Conservation (phyloP, 108 stramenopile genomes). For the Pseudonitzschia multiseries region DNA sequence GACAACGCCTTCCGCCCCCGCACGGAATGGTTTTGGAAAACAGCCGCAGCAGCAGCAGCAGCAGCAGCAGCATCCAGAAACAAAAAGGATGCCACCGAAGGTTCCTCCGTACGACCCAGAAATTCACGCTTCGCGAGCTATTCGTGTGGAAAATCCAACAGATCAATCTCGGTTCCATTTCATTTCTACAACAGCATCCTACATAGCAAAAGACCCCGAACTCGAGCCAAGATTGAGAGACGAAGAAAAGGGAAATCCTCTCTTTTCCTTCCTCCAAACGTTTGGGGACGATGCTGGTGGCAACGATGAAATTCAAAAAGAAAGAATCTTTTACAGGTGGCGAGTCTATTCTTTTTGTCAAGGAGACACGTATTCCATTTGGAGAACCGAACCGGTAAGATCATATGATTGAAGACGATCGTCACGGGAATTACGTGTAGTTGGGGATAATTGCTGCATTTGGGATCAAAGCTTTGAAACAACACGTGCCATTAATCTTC, state of each 20-base stretch:
- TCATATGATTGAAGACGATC: background rate
- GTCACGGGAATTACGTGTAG: too few species aligned
- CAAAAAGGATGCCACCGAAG: background rate
- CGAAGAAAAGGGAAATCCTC: slow-evolving; percentile 41
- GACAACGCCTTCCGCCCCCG: background rate
- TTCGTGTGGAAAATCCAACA: slow-evolving; percentile 50
- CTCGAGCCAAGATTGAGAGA: slow-evolving; percentile 52
- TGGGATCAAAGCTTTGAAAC: too few species aligned
- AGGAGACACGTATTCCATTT: slow-evolving; percentile 50
- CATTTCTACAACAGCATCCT: slow-evolving; percentile 61
- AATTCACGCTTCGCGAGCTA: slow-evolving; percentile 41
- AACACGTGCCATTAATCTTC: background rate
- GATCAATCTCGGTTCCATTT: slow-evolving; percentile 51
- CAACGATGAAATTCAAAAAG: slow-evolving; percentile 26
- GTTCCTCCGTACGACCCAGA: slow-evolving; percentile 39
- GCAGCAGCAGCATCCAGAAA: background rate
- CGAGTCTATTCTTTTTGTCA: slow-evolving; percentile 75
- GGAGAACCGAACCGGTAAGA: slow-evolving; percentile 58
- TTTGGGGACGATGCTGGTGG: background rate
- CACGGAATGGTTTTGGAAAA: too few species aligned
- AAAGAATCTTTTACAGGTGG: slow-evolving; percentile 76
- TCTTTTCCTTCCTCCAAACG: slow-evolving; percentile 40
- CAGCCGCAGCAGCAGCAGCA: too few species aligned
- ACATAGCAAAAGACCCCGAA: slow-evolving; percentile 59
- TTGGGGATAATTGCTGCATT: too few species aligned